Base-by-base conservation (phyloP, 176 grass and related monocot species). In the Bothriochloa decipiens region DNA sequence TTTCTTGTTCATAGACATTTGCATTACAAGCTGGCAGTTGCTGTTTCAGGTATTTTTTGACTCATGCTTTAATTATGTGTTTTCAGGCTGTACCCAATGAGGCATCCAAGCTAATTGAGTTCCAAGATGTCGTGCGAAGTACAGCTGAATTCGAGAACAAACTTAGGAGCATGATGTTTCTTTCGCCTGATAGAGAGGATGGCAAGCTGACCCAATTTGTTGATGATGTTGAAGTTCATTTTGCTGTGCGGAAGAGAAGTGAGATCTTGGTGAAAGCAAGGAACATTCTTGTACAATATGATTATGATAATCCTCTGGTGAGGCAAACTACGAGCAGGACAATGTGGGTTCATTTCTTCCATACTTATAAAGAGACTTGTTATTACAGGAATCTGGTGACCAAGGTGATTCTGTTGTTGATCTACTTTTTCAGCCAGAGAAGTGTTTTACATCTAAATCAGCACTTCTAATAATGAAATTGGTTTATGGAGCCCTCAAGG, bases 201-300 rank as follows among this genome's bases (percentile, higher is more conserved):
- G 81, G 83, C 80, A 98, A 89, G 63, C 92, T 98, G 83, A 95
- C 85, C 83, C 87, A 95, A 64, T 98, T 87, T 93, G 91, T 95
- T 78, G 81, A 95, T 83, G 82, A 98, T 68, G 96, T 95, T 74
- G 96, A 95, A 89, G 89, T 95, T 85, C 93, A 98, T 93, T 98
- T 98, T 80, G 96, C 96, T 94, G 84, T 91, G n/a, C 90, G 82
- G 81, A 95, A 94, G 81, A 95, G 87, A 83, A 95, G 86, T 71
- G 96, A 98, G 70, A 91, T 94, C 67, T 87, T 95, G 86, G 93
- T 94, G 41, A 95, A 89, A 74, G 91, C 93, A 87, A 95, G 93
- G 88, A 63, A 84, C 39, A 80, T 89, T 86, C 85, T 98, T 86
- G 78, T 95, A 68, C 82, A 89, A 23, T 98, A 88, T 91, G 87